Percentiles rank a stretch among this genome's conserved stretches.
These are phyloP conservation scores for Amphibolis antarctica DNA, from an alignment of 106 monocot genomes.

Conservation along the genomic window DNA sequence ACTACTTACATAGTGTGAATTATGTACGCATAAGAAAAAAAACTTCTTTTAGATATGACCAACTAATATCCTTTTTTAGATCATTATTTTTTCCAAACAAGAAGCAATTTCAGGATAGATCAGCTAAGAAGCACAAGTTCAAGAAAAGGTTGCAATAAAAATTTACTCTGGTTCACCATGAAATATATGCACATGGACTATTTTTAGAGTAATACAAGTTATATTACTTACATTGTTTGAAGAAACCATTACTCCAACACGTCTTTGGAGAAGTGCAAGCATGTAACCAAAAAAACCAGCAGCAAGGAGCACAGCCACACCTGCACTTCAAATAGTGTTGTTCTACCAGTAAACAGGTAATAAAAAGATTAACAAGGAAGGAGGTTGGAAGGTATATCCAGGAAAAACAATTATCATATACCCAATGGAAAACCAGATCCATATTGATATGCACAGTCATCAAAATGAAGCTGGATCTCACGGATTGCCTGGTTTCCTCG, in stretches of 20 bases:
- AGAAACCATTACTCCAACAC: constrained; percentile 65
- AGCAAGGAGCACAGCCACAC: constrained; percentile 79
- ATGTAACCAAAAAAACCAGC: constrained; percentile 99
- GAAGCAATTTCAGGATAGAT: no score
- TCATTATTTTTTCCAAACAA: no score
- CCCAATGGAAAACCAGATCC: constrained; percentile 77
- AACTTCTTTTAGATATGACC: no score
- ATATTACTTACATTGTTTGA: constrained; percentile 51
- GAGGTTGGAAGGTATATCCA: background rate
- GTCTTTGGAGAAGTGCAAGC: constrained; percentile 87
- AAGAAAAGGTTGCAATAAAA: no score
- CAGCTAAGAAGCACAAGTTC: no score
- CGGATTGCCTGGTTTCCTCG: constrained; percentile 92
- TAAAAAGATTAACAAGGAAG: background rate
- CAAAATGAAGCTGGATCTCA: constrained; percentile 89
- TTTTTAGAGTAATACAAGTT: background rate
- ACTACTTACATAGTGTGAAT: no score
- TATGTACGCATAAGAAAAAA: no score
- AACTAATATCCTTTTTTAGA: no score
- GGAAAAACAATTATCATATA: constrained; percentile 8
- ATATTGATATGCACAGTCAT: constrained; percentile 89
- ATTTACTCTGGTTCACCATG: no score
- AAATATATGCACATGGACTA: no score
- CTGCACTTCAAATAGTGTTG: constrained; percentile 18
- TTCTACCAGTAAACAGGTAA: background rate